phyloP scores from a whole-genome alignment of 257 asterid species.

The Orobanche coerulescens region DNA sequence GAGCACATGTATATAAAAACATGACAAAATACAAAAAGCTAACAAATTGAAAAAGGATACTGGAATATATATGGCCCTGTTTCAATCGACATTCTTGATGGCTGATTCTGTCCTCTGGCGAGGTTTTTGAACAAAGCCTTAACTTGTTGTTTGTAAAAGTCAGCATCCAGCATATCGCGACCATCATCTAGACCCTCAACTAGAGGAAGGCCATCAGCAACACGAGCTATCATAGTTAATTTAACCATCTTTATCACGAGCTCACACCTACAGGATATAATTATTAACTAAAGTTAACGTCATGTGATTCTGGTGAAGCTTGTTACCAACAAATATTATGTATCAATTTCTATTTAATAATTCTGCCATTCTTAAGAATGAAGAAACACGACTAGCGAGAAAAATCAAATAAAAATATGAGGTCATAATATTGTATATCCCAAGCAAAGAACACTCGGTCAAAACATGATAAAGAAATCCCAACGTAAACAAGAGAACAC shows the following conservation, averaged over 20 bases:
- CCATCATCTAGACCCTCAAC: constrained; percentile 96
- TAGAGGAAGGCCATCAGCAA: constrained; percentile 87
- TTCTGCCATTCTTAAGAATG: constrained; percentile 2
- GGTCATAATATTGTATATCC: not conserved
- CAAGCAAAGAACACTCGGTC: not conserved
- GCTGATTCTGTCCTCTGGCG: constrained; percentile 72
- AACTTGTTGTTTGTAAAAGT: constrained; percentile 80
- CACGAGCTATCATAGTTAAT: constrained; percentile 92
- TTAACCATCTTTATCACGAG: constrained; percentile 66
- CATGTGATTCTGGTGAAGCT: not conserved
- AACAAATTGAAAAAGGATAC: constrained; percentile 52
- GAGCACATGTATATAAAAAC: not conserved
- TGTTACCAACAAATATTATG: not conserved
- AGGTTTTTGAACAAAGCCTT: constrained; percentile 81
- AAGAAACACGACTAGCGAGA: not conserved
- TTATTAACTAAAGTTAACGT: constrained; percentile 7
- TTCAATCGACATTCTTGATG: constrained; percentile 93
- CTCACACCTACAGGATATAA: constrained; percentile 30
- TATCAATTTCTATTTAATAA: not conserved
- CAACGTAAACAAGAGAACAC: not conserved
- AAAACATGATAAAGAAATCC: not conserved
- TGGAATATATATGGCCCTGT: constrained; percentile 85
- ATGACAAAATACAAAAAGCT: not conserved
- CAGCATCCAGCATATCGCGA: constrained; percentile 78
- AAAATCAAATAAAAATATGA: not conserved